Conservation (phyloP, 345 rosid species). For the Nasturtium officinale region DNA sequence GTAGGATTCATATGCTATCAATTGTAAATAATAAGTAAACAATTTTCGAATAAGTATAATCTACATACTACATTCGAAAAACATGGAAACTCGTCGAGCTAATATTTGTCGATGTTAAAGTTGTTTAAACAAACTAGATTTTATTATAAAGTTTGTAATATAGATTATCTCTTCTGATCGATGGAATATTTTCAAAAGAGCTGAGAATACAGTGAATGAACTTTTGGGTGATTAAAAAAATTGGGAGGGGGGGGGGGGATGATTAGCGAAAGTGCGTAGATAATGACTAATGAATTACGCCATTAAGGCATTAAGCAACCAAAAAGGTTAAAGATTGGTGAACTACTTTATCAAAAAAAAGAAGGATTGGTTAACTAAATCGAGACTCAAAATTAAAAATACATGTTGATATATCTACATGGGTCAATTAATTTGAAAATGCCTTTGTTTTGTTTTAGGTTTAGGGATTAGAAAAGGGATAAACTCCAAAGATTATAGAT, state of each 20-base stretch:
- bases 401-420: constrained; percentile 1
- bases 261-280: constrained; percentile 39
- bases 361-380: too few relatives aligned
- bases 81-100: constrained; percentile 4
- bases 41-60: background rate
- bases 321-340: constrained; percentile 9
- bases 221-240: constrained; percentile 33
- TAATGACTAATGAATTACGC: constrained; percentile 30
- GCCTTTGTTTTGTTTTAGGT: constrained; percentile 1
- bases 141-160: background rate
- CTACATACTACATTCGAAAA: constrained; percentile 7
- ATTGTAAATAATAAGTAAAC: constrained; percentile 1
- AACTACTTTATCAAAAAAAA: too few relatives aligned
- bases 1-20: background rate
- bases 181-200: constrained; percentile 30
- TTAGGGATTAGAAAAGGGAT: constrained; percentile 12
- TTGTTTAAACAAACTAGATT: background rate
- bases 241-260: too few relatives aligned
- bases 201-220: constrained; percentile 34
- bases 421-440: constrained; percentile 1
- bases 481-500: constrained; percentile 19
- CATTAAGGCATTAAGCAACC: constrained; percentile 27
- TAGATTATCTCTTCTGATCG: constrained; percentile 30
- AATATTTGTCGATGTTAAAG: background rate
- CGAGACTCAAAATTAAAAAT: background rate